Conservation (phyloP, 2,329 filamentous ascomycete genomes). For the Ascochyta koolunga region DNA sequence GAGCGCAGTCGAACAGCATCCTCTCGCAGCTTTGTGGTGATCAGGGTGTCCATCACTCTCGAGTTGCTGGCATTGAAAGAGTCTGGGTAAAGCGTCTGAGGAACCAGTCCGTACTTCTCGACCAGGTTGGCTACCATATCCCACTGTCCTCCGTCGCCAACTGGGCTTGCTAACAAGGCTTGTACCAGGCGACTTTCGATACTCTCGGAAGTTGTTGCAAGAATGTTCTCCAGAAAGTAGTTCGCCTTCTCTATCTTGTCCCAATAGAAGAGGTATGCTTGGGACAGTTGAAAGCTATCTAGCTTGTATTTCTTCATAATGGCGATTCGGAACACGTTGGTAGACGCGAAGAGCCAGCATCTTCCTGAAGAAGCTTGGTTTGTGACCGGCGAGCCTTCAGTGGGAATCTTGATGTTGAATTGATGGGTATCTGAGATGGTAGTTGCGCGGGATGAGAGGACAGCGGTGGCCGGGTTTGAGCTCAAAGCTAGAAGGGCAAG, state of each 20-base stretch:
- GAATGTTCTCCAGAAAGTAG: conserved; percentile 83
- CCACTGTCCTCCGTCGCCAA: conserved; percentile 87
- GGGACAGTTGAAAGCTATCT: conserved; percentile 81
- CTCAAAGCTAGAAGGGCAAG: conserved; percentile 77
- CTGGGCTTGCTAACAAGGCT: conserved; percentile 68
- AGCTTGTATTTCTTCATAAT: conserved; percentile 84
- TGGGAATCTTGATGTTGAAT: conserved; percentile 82
- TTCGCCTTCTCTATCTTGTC: conserved; percentile 93
- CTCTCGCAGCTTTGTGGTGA: conserved; percentile 88
- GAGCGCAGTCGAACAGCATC: conserved; percentile 75
- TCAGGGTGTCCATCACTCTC: conserved; percentile 70
- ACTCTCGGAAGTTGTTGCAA: conserved; percentile 73
- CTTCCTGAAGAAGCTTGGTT: conserved; percentile 82
- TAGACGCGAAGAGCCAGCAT: conserved; percentile 91
- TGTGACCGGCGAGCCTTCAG: conserved; percentile 82
- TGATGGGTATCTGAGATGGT: conserved; percentile 74
- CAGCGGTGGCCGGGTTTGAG: conserved; percentile 67
- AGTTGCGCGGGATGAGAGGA: conserved; percentile 69
- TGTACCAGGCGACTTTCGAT: conserved; percentile 77
- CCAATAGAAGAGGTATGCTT: conserved; percentile 89
- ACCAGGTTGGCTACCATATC: conserved; percentile 91
- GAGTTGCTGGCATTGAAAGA: conserved; percentile 78
- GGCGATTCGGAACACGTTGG: conserved; percentile 89
- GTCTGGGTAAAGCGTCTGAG: conserved; percentile 81
- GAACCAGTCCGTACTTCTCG: conserved; percentile 85